Conservation (phyloP, 306 rosid species). For the Psophocarpus tetragonolobus region DNA sequence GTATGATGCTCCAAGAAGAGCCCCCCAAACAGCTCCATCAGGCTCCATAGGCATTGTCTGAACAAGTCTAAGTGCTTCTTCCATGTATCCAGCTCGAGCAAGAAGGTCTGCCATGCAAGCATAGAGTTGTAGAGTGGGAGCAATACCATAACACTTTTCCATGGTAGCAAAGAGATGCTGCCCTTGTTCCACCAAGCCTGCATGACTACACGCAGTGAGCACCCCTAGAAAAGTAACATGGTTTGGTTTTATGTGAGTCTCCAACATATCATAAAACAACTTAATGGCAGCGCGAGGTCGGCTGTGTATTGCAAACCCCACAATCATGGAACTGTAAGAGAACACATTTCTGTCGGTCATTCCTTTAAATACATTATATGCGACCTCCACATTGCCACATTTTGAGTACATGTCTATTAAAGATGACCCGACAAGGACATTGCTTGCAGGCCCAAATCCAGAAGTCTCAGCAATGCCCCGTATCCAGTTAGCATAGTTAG, state of each 20-base stretch:
- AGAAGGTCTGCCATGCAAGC: conserved; percentile 86
- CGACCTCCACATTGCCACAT: conserved; percentile 73
- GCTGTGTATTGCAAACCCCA: conserved; percentile 78
- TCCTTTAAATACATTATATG: conserved; percentile 56
- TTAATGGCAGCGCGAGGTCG: conserved; percentile 59
- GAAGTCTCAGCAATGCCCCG: conserved; percentile 59
- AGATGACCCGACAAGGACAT: conserved; percentile 85
- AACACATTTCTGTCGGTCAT: conserved; percentile 70
- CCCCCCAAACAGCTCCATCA: conserved; percentile 83
- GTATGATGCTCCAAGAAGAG: conserved; percentile 85
- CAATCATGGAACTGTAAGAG: conserved; percentile 82
- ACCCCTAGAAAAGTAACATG: conserved; percentile 75
- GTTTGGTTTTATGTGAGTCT: conserved; percentile 63
- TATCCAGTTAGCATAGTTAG: conserved; percentile 61
- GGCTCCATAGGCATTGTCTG: conserved; percentile 72
- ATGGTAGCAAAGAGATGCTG: conserved; percentile 63
- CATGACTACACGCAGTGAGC: conserved; percentile 75
- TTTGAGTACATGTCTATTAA: conserved; percentile 80
- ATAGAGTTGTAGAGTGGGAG: conserved; percentile 64
- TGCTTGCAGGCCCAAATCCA: conserved; percentile 47
- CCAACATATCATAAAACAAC: conserved; percentile 76
- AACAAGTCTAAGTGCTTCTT: conserved; percentile 65
- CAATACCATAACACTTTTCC: conserved; percentile 58
- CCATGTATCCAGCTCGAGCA: conserved; percentile 77
- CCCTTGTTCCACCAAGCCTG: conserved; percentile 79